Evolutionary conservation across 2,329 filamentous ascomycete species (phyloP).

Genomic region (Neonectria faginata): DNA sequence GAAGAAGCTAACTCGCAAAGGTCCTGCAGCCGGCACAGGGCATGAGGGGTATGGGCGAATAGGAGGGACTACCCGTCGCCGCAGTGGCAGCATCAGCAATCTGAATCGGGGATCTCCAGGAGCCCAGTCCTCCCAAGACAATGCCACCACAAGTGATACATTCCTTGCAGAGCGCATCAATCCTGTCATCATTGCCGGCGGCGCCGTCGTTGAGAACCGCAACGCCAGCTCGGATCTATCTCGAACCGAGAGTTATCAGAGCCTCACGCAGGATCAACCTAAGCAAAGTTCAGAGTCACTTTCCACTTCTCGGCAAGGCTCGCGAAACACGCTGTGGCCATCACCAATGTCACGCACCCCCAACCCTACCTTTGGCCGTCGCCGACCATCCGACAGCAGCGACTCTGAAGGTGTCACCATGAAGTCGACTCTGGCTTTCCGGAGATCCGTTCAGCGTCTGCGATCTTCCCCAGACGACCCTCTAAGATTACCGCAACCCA

Average conservation of each 20-base stretch:
- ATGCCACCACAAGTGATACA: conserved; percentile 62
- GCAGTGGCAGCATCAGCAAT: conserved; percentile 68
- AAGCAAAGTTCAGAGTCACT: conserved; percentile 56
- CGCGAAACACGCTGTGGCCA: conserved; percentile 63
- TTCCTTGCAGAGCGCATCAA: conserved; percentile 73
- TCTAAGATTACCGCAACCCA: conserved; percentile 64
- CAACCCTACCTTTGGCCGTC: conserved; percentile 40
- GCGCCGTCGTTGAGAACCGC: conserved; percentile 70
- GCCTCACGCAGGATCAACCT: conserved; percentile 54
- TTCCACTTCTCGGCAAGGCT: conserved; percentile 54
- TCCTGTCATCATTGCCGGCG: conserved; percentile 74
- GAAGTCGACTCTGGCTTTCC: conserved; percentile 65
- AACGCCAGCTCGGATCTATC: conserved; percentile 64
- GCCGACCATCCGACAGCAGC: conserved; percentile 67
- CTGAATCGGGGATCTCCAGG: conserved; percentile 58
- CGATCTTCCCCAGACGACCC: conserved; percentile 57
- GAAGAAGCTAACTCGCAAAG: conserved; percentile 67
- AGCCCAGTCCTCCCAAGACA: conserved; percentile 64
- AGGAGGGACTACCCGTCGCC: conserved; percentile 71
- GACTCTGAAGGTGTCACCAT: conserved; percentile 62
- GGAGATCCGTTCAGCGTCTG: conserved; percentile 66
- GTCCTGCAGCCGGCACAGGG: conserved; percentile 90
- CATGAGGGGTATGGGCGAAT: conserved; percentile 86
- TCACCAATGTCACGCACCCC: conserved; percentile 62
- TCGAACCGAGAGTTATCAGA: conserved; percentile 64